Evolutionary conservation across 73 alveolate species (phyloP).

Genomic region (Urostyla sp.): DNA sequence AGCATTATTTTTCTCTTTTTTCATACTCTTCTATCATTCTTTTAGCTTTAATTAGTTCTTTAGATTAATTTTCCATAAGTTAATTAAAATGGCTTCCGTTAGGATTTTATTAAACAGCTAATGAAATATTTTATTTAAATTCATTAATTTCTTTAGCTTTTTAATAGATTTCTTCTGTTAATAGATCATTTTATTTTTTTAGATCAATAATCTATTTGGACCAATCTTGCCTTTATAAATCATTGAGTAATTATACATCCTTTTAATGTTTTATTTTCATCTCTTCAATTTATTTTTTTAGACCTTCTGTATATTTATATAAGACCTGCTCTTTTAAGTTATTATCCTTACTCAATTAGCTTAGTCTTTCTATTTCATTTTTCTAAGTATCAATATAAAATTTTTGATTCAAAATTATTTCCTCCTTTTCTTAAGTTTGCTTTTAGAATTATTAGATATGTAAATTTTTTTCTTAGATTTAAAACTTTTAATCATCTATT

Average conservation of each 20-base stretch:
- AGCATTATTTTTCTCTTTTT: constrained; percentile 49
- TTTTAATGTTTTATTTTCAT: not conserved
- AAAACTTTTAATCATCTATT: too few relatives aligned
- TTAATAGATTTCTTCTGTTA: constrained; percentile 19
- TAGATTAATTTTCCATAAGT: constrained; percentile 28
- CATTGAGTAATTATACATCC: not conserved
- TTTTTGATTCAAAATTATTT: not conserved
- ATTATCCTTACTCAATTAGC: not conserved
- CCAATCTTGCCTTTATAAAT: constrained; percentile 32
- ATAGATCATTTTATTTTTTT: constrained; percentile 23
- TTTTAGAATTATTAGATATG: too few relatives aligned
- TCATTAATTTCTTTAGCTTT: constrained; percentile 15
- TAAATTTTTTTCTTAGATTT: too few relatives aligned
- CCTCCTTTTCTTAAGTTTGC: constrained; percentile 39
- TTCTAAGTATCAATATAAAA: not conserved
- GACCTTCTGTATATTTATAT: not conserved
- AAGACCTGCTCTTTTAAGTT: constrained; percentile 17
- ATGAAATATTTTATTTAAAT: constrained; percentile 8
- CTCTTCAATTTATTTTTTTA: constrained; percentile 4
- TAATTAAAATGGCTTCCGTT: constrained; percentile 18
- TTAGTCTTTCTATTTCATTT: not conserved
- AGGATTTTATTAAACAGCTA: constrained; percentile 12
- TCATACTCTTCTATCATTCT: constrained; percentile 44
- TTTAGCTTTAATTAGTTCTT: constrained; percentile 8
- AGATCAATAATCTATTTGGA: constrained; percentile 19